Percentiles rank a stretch among this genome's conserved stretches.
Evolutionary conservation across 441 rosid species (phyloP).

Genomic region (Mallotus japonicus): DNA sequence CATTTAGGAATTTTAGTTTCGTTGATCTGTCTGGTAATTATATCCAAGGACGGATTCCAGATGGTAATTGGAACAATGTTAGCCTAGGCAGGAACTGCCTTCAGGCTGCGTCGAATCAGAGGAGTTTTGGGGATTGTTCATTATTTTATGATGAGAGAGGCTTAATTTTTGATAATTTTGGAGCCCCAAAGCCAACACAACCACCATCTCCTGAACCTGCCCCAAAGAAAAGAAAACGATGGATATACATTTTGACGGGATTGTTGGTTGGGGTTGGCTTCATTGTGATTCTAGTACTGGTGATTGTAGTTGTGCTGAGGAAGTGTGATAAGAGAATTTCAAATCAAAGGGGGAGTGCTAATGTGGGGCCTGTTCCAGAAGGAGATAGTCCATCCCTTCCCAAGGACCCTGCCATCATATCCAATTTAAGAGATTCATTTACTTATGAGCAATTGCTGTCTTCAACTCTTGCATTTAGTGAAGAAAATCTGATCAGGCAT

Average conservation of each 20-base stretch:
- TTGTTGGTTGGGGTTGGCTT: constrained; percentile 64
- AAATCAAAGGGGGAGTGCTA: constrained; percentile 46
- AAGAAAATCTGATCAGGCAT: constrained; percentile 65
- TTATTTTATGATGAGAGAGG: constrained; percentile 57
- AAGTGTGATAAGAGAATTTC: constrained; percentile 36
- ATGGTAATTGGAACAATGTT: constrained; percentile 32
- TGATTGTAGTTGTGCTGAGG: constrained; percentile 42
- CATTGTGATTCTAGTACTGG: constrained; percentile 41
- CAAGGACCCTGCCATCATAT: constrained; percentile 38
- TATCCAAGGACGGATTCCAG: constrained; percentile 67
- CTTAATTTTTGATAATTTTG: constrained; percentile 55
- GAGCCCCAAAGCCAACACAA: constrained; percentile 40
- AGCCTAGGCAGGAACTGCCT: constrained; percentile 65
- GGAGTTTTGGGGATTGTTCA: constrained; percentile 53
- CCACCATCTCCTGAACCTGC: constrained; percentile 36
- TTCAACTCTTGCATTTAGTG: constrained; percentile 58
- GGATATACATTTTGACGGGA: constrained; percentile 54
- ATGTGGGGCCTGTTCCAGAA: constrained; percentile 58
- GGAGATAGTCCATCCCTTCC: constrained; percentile 46
- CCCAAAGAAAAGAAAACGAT: constrained; percentile 41
- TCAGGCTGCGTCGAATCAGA: constrained; percentile 46
- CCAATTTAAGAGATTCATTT: constrained; percentile 61
- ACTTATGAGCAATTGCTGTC: constrained; percentile 56
- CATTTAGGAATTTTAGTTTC: constrained; percentile 37
- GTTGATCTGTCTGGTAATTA: constrained; percentile 73